Percentiles rank a stretch among this genome's conserved stretches.
phyloP scores from a whole-genome alignment of 2,329 filamentous ascomycete species.

The Pezicula radicicola region DNA sequence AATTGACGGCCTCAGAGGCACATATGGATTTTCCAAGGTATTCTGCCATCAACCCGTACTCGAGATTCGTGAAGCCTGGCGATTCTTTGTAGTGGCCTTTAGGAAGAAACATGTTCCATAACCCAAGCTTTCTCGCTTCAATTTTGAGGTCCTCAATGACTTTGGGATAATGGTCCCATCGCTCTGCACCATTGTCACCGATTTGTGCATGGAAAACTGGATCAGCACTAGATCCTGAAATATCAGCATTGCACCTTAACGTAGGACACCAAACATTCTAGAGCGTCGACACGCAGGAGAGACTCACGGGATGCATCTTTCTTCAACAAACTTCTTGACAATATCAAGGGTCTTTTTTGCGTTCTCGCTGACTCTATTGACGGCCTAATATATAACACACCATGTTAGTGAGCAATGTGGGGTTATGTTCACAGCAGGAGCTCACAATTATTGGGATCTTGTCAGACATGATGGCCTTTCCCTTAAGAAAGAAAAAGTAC shows the following conservation, averaged over 20 bases:
- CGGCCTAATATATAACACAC: constrained; percentile 16
- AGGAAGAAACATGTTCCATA: constrained; percentile 99
- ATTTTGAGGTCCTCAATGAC: constrained; percentile 88
- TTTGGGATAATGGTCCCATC: constrained; percentile 77
- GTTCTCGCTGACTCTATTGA: constrained; percentile 67
- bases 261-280: background rate
- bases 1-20: constrained; percentile 87
- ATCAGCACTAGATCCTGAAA: constrained; percentile 57
- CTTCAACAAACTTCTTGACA: constrained; percentile 94
- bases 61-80: constrained; percentile 89
- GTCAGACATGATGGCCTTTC: constrained; percentile 35
- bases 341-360: constrained; percentile 82
- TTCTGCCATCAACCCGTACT: constrained; percentile 98
- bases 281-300: background rate
- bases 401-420: constrained; percentile 12
- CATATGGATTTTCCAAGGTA: constrained; percentile 82
- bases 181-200: constrained; percentile 62
- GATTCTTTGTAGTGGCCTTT: constrained; percentile 95
- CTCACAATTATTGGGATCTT: constrained; percentile 45
- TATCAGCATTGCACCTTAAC: constrained; percentile 11
- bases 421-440: constrained; percentile 3
- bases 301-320: constrained; percentile 80
- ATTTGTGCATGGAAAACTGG: constrained; percentile 76
- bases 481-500: background rate
- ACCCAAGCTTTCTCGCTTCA: constrained; percentile 75